These are phyloP conservation scores for Wickerhamomyces hampshirensis DNA, from an alignment of 805 yeast genomes.

Conservation along the genomic window DNA sequence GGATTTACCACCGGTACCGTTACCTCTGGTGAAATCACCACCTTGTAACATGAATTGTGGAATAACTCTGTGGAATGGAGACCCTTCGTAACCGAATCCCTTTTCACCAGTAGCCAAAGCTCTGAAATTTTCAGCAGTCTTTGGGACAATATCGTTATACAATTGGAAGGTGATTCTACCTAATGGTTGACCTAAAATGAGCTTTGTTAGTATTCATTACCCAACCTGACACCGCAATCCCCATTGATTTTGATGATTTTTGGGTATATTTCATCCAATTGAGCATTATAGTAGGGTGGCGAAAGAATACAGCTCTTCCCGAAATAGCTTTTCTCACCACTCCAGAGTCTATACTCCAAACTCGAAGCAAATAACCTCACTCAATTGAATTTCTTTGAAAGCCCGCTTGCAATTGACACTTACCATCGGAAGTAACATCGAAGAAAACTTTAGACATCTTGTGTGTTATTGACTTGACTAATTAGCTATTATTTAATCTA, in stretches of 20 bases:
- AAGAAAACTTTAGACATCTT: slow-evolving; percentile 71
- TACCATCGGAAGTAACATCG: slow-evolving; percentile 75
- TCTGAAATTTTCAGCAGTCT: slow-evolving; percentile 95
- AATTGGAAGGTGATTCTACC: slow-evolving; percentile 86
- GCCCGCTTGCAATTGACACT: slow-evolving; percentile 14
- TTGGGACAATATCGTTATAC: slow-evolving; percentile 88
- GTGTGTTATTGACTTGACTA: background rate
- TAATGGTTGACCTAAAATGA: slow-evolving; percentile 45
- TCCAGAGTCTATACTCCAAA: too few species aligned
- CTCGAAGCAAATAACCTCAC: too few species aligned
- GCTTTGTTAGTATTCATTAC: slow-evolving; percentile 4
- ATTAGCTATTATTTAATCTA: too few species aligned
- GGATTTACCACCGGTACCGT: slow-evolving; percentile 97
- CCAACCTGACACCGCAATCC: background rate
- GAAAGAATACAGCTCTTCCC: background rate
- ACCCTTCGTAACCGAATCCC: slow-evolving; percentile 88
- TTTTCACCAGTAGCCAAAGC: slow-evolving; percentile 93
- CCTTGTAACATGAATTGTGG: slow-evolving; percentile 99
- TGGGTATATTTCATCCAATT: background rate
- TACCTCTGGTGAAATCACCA: slow-evolving; percentile 88
- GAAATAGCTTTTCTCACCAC: slow-evolving; percentile 6
- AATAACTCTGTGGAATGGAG: slow-evolving; percentile 95
- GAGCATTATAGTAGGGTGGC: background rate
- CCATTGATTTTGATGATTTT: too few species aligned
- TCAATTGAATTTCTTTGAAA: slow-evolving; percentile 1